Percentiles rank a stretch among this genome's conserved stretches.
phyloP scores from a whole-genome alignment of 2,329 filamentous ascomycete genomes.

The Fusarium praegraminearum region DNA sequence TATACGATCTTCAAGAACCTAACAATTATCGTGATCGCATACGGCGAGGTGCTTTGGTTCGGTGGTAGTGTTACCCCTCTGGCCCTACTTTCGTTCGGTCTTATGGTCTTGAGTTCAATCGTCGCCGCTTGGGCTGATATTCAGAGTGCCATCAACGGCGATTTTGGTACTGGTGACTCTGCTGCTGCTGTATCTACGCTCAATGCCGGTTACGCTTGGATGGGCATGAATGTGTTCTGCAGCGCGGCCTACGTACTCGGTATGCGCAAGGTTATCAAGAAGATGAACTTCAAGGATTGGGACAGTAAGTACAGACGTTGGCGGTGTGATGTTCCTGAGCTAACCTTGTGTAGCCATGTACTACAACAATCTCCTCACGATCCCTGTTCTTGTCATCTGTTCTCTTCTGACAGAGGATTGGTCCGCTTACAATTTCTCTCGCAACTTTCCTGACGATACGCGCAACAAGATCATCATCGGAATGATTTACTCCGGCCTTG shows the following conservation, averaged over 20 bases:
- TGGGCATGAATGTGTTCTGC: conserved; percentile 96
- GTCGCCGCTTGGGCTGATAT: conserved; percentile 98
- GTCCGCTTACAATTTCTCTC: conserved; percentile 83
- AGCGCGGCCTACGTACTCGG: conserved; percentile 88
- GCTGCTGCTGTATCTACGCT: conserved; percentile 85
- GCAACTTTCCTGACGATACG: conserved; percentile 87
- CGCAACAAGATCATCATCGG: conserved; percentile 85
- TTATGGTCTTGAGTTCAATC: conserved; percentile 96
- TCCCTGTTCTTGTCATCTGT: conserved; percentile 86
- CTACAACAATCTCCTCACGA: conserved; percentile 98
- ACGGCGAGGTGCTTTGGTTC: conserved; percentile 98
- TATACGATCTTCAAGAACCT: conserved; percentile 99
- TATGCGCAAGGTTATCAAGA: conserved; percentile 99
- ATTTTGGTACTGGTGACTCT: conserved; percentile 68
- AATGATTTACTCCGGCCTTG: conserved; percentile 94
- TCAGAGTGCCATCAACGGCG: conserved; percentile 80
- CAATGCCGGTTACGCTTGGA: conserved; percentile 97
- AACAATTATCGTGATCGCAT: conserved; percentile 98
- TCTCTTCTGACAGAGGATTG: conserved; percentile 92
- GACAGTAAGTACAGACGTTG: conserved; percentile 79
- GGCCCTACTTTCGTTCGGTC: conserved; percentile 90
- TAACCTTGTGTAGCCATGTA: conserved; percentile 84
- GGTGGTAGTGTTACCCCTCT: conserved; percentile 90
- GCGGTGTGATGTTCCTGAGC: conserved; percentile 27
- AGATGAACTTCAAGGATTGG: conserved; percentile 99